These are phyloP conservation scores for Luzula sylvatica DNA, from an alignment of 176 grass and related monocot species.

Conservation along the genomic window DNA sequence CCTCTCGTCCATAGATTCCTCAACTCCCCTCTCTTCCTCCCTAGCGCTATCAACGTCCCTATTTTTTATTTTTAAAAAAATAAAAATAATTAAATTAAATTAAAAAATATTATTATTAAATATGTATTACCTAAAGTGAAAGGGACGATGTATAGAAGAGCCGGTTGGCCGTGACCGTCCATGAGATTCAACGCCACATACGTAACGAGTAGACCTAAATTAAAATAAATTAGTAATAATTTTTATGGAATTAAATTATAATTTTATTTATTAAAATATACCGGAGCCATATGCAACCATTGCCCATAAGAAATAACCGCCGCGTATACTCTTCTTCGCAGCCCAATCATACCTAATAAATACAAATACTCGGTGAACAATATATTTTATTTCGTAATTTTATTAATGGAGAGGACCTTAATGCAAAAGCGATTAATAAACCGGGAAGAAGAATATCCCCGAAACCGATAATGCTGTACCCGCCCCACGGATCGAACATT, in stretches of 20 bases:
- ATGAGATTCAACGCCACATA: conserved; percentile 95
- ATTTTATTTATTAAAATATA: conserved; percentile 23
- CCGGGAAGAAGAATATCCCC: conserved; percentile 99
- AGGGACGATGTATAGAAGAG: conserved; percentile 94
- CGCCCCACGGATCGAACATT: conserved; percentile 99
- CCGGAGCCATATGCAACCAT: conserved; percentile 96
- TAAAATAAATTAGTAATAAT: background rate
- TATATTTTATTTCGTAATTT: no score
- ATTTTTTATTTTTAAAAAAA: background rate
- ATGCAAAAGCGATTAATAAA: conserved; percentile 80
- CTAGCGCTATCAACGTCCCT: conserved; percentile 73
- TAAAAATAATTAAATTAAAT: background rate
- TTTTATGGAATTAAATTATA: background rate
- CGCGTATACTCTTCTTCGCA: conserved; percentile 84
- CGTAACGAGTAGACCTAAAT: conserved; percentile 70
- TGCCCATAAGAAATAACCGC: conserved; percentile 97
- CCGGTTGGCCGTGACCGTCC: conserved; percentile 92
- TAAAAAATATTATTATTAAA: background rate
- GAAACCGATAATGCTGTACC: conserved; percentile 96
- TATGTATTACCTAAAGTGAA: conserved; percentile 55
- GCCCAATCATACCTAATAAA: conserved; percentile 86
- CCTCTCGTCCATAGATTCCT: conserved; percentile 76
- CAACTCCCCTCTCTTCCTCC: conserved; percentile 67
- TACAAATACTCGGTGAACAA: background rate
- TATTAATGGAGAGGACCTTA: conserved; percentile 38